Evolutionary conservation across 1,284 basidiomycete genomes (phyloP).

Genomic region (Gomphus bonarii): DNA sequence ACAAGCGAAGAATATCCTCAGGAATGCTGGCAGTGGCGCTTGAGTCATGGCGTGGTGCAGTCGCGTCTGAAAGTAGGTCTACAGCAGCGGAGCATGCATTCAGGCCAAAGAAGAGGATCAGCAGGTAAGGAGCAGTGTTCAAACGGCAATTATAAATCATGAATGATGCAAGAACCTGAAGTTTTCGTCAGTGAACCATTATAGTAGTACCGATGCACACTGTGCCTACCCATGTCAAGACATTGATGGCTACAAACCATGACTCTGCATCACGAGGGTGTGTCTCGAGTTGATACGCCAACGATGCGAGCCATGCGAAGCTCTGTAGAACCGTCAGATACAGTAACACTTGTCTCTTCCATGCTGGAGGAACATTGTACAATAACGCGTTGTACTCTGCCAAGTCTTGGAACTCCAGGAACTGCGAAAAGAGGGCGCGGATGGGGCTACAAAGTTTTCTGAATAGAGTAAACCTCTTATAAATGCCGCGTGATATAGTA

Average conservation of each 20-base stretch:
- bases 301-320: constrained; percentile 7
- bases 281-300: background rate
- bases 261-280: background rate
- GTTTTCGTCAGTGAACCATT: background rate
- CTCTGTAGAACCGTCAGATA: constrained; percentile 9
- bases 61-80: constrained; percentile 23
- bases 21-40: constrained; percentile 11
- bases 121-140: constrained; percentile 41
- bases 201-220: background rate
- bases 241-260: background rate
- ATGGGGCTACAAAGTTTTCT: background rate
- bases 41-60: constrained; percentile 2
- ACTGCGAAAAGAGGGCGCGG: constrained; percentile 13
- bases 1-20: constrained; percentile 23
- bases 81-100: constrained; percentile 26
- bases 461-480: background rate
- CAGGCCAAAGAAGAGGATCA: constrained; percentile 33
- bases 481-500: background rate
- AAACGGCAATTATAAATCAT: constrained; percentile 31
- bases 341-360: constrained; percentile 10
- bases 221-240: background rate
- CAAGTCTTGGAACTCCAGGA: constrained; percentile 14
- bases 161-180: constrained; percentile 34
- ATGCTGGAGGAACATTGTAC: background rate
- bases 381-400: constrained; percentile 13